Base-by-base conservation (phyloP, 148 eudicot genomes). In the Dianthus caryophyllus region DNA sequence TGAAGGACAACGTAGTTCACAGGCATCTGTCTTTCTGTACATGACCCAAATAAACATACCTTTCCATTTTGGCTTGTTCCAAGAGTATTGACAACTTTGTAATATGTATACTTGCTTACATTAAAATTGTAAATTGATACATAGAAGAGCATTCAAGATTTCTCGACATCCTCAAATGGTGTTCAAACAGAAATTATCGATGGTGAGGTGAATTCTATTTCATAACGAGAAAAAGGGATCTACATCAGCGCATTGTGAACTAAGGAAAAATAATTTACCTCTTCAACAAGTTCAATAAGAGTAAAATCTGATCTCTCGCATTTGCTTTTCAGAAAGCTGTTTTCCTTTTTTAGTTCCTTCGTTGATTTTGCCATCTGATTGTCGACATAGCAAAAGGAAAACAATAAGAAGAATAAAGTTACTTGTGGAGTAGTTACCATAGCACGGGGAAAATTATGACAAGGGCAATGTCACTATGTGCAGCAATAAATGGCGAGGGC, bases 321-420 rank as follows among this genome's bases (percentile, higher is more conserved):
- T 73, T 94, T 90, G 85, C 87, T 81, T 81, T 94, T 94, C 87
- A 94, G 71, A 76, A 86, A 86, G 24, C 87, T 71, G 71, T 90
- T 94, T 77, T 94, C 99, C 81, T 84, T 94, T 70, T 71, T 87
- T 71, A 94, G 87, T 24, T 90, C 99, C 82, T 85, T 90, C 17
- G 84, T 81, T 49, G 89, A 85, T 82, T 94, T 90, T 57, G 85
- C 76, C 99, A 94, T 88, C 99, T 94, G 76, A 43, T 74, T 67
- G 52, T 46, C 1, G 57, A 69, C 57, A 80, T 30, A 75, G 60
- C 20, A 65, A 43, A 60, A 44, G 33, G 41, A 63, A 38, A 52
- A 27, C 27, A 43, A 53, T 63, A 17, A 69, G 49, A 14, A 53
- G 7, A 16, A 4, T 39, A 73, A n/a, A n/a, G n/a, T n/a, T n/a